phyloP scores from a whole-genome alignment of 129 eudicot genomes.

The Centella asiatica region DNA sequence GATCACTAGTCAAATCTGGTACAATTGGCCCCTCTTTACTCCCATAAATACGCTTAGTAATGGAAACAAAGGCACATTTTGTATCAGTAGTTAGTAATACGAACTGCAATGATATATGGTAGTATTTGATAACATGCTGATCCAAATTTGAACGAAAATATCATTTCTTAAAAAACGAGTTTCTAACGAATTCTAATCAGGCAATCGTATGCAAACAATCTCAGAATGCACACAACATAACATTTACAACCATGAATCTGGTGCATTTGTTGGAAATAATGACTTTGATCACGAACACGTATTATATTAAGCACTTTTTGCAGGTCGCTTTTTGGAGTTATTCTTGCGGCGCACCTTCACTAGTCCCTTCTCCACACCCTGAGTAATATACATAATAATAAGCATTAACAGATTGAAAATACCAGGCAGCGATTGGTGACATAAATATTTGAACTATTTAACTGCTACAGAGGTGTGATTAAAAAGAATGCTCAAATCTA shows the following conservation, averaged over 20 bases:
- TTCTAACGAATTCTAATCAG: no score
- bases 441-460: background rate
- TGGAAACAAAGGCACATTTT: no score
- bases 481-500: background rate
- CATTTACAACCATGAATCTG: background rate
- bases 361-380: conserved; percentile 77
- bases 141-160: no score
- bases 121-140: no score
- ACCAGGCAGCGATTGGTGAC: background rate
- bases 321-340: conserved; percentile 69
- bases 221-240: background rate
- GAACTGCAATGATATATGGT: no score
- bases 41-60: no score
- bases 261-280: background rate
- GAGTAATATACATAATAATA: conserved; percentile 9
- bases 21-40: no score
- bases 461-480: background rate
- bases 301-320: conserved; percentile 20
- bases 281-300: background rate
- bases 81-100: no score
- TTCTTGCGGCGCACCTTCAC: conserved; percentile 71
- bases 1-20: no score
- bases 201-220: background rate
- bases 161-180: no score
- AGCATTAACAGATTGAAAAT: background rate